Conservation (phyloP, 78 protist genomes). For the Cavenderia fasciculata region DNA sequence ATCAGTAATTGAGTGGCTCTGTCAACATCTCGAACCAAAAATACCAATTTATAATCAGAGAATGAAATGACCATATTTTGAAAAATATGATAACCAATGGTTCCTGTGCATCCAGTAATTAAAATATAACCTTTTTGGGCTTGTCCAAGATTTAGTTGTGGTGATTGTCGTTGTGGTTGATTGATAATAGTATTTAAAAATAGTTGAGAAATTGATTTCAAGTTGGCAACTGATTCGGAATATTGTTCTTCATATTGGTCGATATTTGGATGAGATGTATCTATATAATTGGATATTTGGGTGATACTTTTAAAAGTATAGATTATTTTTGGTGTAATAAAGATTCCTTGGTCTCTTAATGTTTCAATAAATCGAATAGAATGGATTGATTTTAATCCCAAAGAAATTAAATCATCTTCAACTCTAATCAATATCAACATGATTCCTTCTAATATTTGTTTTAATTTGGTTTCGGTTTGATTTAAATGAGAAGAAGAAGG, state of each 20-base stretch:
- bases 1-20: too few species aligned
- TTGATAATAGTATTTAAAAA: too few species aligned
- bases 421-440: not conserved
- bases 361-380: slow-evolving; percentile 27
- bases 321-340: slow-evolving; percentile 3
- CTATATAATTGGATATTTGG: not conserved
- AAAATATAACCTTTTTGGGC: too few species aligned
- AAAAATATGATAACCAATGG: too few species aligned
- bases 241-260: not conserved
- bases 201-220: too few species aligned
- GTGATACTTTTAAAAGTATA: slow-evolving; percentile 18
- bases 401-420: not conserved
- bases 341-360: slow-evolving; percentile 11
- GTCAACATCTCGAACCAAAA: slow-evolving; percentile 6
- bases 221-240: not conserved
- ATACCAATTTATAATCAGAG: slow-evolving; percentile 18
- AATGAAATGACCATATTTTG: too few species aligned
- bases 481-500: not conserved
- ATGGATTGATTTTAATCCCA: slow-evolving; percentile 14
- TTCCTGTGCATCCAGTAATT: too few species aligned
- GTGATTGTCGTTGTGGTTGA: too few species aligned
- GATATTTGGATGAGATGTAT: not conserved
- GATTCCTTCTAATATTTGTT: not conserved
- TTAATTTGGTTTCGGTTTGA: not conserved
- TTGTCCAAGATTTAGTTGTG: too few species aligned